These are phyloP conservation scores for Dichotomocladium elegans DNA, from an alignment of 371 early-diverging fungal genomes.

Conservation along the genomic window DNA sequence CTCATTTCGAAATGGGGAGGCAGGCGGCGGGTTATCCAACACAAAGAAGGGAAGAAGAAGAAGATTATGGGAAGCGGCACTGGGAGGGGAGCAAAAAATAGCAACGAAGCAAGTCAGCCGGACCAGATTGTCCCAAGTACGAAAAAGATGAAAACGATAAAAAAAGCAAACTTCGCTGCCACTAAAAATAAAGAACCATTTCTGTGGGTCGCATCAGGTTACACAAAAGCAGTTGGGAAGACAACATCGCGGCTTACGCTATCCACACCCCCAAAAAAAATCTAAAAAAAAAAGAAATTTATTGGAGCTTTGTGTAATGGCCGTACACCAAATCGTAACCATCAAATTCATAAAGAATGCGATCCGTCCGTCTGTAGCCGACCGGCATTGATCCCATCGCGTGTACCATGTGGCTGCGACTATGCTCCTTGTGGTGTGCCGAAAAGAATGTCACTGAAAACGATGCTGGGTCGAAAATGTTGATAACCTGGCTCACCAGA, in stretches of 20 bases:
- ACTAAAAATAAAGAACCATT: slow-evolving; percentile 1
- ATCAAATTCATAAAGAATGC: slow-evolving; percentile 80
- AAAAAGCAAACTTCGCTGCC: not conserved
- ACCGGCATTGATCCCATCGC: slow-evolving; percentile 41
- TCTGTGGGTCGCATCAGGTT: not conserved
- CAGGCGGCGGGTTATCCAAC: not conserved
- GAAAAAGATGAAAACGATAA: not conserved
- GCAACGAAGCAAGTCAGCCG: not conserved
- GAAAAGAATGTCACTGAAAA: slow-evolving; percentile 87
- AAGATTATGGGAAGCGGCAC: not conserved
- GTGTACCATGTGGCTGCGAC: slow-evolving; percentile 41
- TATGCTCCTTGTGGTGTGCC: slow-evolving; percentile 47
- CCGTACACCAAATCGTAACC: slow-evolving; percentile 75
- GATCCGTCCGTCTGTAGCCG: slow-evolving; percentile 64
- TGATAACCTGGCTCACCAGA: slow-evolving; percentile 74
- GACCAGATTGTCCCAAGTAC: not conserved
- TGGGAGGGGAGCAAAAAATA: not conserved
- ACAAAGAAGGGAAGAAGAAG: slow-evolving; percentile 3
- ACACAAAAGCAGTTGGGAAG: not conserved
- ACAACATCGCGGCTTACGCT: not conserved
- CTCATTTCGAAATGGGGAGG: slow-evolving; percentile 7
- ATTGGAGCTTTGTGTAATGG: slow-evolving; percentile 38
- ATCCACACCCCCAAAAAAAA: not conserved
- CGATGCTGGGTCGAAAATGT: slow-evolving; percentile 77
- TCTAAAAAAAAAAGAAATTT: not conserved